Evolutionary conservation across 768 basidiomycete species (phyloP).

Genomic region (Cyclocybe aegerita): DNA sequence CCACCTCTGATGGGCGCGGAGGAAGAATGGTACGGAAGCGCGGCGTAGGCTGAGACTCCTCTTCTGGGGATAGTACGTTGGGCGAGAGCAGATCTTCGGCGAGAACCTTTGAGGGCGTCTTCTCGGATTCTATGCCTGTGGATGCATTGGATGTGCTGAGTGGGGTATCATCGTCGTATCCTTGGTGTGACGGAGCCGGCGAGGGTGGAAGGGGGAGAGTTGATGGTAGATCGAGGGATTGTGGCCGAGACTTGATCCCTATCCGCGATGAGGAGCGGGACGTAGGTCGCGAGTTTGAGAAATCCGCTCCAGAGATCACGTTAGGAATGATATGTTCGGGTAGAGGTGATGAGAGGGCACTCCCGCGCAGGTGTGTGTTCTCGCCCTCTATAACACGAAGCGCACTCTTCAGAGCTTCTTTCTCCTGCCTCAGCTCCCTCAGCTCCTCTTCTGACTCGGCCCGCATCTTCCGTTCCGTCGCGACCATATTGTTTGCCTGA

Average conservation of each 20-base stretch:
- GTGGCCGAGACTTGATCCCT: constrained; percentile 32
- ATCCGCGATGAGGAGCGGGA: constrained; percentile 27
- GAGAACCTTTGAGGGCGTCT: background rate
- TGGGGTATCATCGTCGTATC: background rate
- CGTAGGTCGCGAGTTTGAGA: constrained; percentile 8
- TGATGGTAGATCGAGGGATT: constrained; percentile 18
- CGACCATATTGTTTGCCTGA: constrained; percentile 89
- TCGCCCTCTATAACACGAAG: constrained; percentile 69
- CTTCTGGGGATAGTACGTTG: constrained; percentile 2
- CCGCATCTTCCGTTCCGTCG: constrained; percentile 67
- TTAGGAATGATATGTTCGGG: background rate
- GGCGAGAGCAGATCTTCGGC: background rate
- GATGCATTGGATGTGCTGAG: background rate
- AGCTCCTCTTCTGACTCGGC: constrained; percentile 78
- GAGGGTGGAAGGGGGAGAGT: constrained; percentile 24
- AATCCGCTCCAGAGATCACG: no score
- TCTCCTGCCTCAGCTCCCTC: constrained; percentile 56
- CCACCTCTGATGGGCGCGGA: background rate
- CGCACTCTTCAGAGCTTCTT: constrained; percentile 66
- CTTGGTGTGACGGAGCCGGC: constrained; percentile 12
- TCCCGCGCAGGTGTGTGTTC: constrained; percentile 32
- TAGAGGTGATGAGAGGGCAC: background rate
- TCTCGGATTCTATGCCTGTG: background rate
- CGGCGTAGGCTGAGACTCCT: constrained; percentile 19
- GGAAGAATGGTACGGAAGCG: constrained; percentile 8